These are phyloP conservation scores for Saccharomyces hybrid DNA, from an alignment of 1,139 yeast genomes.

Conservation along the genomic window DNA sequence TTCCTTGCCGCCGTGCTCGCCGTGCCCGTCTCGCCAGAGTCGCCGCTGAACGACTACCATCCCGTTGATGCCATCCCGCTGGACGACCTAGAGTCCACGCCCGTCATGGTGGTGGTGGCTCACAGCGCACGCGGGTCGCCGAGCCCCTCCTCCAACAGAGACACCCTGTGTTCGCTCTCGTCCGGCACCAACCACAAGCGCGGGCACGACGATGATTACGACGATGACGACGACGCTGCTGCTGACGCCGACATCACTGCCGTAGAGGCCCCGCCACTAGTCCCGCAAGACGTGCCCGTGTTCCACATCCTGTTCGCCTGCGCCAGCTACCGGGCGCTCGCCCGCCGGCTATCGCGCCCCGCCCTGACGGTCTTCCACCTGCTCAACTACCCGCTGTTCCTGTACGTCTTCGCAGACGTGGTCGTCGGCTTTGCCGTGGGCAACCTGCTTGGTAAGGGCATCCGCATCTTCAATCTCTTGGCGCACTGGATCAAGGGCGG, in stretches of 20 bases:
- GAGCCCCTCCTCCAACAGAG: slow-evolving; percentile 1
- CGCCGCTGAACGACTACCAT: slow-evolving; percentile 37
- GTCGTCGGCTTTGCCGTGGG: slow-evolving; percentile 76
- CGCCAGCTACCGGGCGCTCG: not conserved
- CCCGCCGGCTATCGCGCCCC: not conserved
- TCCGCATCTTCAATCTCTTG: slow-evolving; percentile 63
- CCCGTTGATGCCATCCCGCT: slow-evolving; percentile 27
- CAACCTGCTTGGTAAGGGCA: slow-evolving; percentile 58
- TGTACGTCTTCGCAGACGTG: slow-evolving; percentile 51
- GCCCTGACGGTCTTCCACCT: slow-evolving; percentile 39
- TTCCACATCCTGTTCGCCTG: not conserved
- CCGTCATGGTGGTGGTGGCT: slow-evolving; percentile 11
- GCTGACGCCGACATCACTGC: not conserved
- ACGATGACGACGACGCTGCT: not conserved
- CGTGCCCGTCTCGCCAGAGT: slow-evolving; percentile 14
- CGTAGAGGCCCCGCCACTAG: not conserved
- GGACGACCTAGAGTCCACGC: slow-evolving; percentile 13
- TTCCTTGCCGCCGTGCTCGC: slow-evolving; percentile 44
- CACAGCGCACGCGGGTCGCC: slow-evolving; percentile 7
- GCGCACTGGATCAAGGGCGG: slow-evolving; percentile 98
- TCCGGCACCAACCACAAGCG: not conserved
- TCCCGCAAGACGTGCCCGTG: not conserved
- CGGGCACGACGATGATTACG: not conserved
- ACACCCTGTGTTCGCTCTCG: not conserved
- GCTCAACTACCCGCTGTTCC: slow-evolving; percentile 59